Conservation (phyloP, 2,329 filamentous ascomycete genomes). For the Tympanopsis confertula region DNA sequence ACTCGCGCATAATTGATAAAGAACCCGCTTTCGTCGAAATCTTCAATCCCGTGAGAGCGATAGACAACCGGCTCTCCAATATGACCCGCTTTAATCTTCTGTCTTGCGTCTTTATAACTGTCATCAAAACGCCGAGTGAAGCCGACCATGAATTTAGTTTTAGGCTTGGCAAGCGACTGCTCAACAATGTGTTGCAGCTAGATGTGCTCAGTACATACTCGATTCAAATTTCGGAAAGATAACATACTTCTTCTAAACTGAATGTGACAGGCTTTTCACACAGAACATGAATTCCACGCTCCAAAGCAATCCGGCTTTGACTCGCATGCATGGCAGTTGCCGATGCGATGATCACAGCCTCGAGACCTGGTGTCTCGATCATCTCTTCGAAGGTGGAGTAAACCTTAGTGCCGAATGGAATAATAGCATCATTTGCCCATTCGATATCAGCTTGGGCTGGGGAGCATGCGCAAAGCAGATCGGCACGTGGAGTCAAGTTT, state of each 20-base stretch:
- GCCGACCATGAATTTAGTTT: constrained; percentile 55
- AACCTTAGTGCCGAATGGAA: constrained; percentile 32
- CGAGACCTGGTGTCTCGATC: constrained; percentile 36
- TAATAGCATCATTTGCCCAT: constrained; percentile 36
- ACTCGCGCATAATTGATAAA: constrained; percentile 57
- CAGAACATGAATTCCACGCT: constrained; percentile 39
- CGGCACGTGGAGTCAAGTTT: neutral
- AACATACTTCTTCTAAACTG: constrained; percentile 41
- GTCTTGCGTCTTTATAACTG: constrained; percentile 48
- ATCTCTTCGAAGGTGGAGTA: constrained; percentile 44
- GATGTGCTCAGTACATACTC: neutral
- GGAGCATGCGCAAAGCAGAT: neutral
- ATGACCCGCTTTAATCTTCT: constrained; percentile 34
- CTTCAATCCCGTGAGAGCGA: constrained; percentile 57
- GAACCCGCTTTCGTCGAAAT: constrained; percentile 51
- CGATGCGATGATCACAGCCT: constrained; percentile 23
- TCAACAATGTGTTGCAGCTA: constrained; percentile 49
- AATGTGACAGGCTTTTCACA: constrained; percentile 51
- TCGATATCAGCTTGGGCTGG: neutral
- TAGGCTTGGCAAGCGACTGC: constrained; percentile 37
- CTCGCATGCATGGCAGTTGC: constrained; percentile 43
- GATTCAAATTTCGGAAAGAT: neutral
- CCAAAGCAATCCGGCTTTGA: constrained; percentile 42
- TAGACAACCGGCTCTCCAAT: constrained; percentile 50
- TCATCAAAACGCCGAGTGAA: constrained; percentile 57